Percentiles rank a stretch among this genome's conserved stretches.
Conservation (phyloP, 164 flowering plant species). For the Magnolia kwangsiensis region DNA sequence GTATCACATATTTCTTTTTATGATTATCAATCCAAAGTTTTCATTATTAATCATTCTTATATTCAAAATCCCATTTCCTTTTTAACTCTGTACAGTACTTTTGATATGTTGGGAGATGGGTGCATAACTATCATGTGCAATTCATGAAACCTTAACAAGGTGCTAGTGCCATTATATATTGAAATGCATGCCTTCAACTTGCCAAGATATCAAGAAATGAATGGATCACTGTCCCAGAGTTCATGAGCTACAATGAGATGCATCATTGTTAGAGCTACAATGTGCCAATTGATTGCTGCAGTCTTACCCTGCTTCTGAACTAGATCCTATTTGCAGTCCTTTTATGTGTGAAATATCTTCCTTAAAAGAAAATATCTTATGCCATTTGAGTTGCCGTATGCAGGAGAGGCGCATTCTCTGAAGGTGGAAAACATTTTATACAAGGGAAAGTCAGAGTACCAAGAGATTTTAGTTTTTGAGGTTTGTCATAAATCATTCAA, state of each 20-base stretch:
- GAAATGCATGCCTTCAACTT: neutral
- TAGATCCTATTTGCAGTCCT: too few species aligned
- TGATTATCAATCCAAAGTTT: neutral
- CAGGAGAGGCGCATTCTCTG: constrained; percentile 95
- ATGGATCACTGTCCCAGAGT: neutral
- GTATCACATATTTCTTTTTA: neutral
- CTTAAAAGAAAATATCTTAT: neutral
- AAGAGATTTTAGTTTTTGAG: constrained; percentile 94
- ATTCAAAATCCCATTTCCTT: neutral
- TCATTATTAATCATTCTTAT: neutral
- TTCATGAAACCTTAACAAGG: neutral
- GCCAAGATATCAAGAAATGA: neutral
- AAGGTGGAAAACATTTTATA: constrained; percentile 71
- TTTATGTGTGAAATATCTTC: too few species aligned
- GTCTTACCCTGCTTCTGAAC: too few species aligned
- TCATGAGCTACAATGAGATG: neutral
- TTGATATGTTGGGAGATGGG: neutral
- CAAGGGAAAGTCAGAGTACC: constrained; percentile 69
- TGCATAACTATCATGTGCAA: neutral
- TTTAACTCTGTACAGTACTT: neutral
- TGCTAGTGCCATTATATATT: neutral
- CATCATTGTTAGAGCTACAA: neutral
- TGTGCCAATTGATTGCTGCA: neutral
- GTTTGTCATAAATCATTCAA: constrained; percentile 30
- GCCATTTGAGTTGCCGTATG: constrained; percentile 7